A percentile compares a stretch with the other conserved stretches of the same genome.
These are phyloP conservation scores for Phoma sp. DNA, from an alignment of 2,329 filamentous ascomycete species.

Conservation along the genomic window DNA sequence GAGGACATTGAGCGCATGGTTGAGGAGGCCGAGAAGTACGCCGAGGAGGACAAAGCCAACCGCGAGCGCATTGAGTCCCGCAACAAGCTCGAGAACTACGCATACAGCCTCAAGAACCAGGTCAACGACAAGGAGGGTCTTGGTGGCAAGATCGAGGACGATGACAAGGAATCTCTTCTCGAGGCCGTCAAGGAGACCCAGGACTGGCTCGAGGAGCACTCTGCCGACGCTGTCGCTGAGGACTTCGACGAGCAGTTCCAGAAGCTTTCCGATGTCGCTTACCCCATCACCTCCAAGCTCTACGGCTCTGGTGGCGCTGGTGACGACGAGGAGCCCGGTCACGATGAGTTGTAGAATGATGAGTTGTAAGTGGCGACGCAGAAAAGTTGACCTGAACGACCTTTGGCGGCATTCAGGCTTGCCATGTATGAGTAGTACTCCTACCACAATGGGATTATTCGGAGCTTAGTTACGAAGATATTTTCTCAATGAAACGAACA, in stretches of 20 bases:
- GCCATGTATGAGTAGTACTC: constrained; percentile 41
- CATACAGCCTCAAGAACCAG: constrained; percentile 99
- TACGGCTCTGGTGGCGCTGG: constrained; percentile 74
- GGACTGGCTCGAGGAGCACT: constrained; percentile 98
- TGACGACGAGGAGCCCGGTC: constrained; percentile 66
- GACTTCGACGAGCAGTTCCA: constrained; percentile 99
- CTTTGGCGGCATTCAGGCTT: constrained; percentile 19
- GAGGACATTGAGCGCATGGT: constrained; percentile 99
- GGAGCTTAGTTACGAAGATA: constrained; percentile 29
- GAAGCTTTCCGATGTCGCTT: constrained; percentile 95
- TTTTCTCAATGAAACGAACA: constrained; percentile 25
- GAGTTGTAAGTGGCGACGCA: constrained; percentile 52
- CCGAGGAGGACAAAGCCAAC: constrained; percentile 98
- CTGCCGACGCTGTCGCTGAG: constrained; percentile 81
- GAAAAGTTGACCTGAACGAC: constrained; percentile 28
- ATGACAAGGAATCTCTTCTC: constrained; percentile 96
- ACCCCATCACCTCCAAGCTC: constrained; percentile 98
- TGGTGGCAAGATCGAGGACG: constrained; percentile 96
- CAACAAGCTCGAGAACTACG: constrained; percentile 98
- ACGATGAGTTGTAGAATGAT: constrained; percentile 61
- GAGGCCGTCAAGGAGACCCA: constrained; percentile 96
- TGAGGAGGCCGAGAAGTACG: constrained; percentile 96
- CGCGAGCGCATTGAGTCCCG: constrained; percentile 96
- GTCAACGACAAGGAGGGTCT: constrained; percentile 96
- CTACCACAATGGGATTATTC: constrained; percentile 20